Evolutionary conservation across 2,329 filamentous ascomycete species (phyloP).

Genomic region (Penicillium glabrum): DNA sequence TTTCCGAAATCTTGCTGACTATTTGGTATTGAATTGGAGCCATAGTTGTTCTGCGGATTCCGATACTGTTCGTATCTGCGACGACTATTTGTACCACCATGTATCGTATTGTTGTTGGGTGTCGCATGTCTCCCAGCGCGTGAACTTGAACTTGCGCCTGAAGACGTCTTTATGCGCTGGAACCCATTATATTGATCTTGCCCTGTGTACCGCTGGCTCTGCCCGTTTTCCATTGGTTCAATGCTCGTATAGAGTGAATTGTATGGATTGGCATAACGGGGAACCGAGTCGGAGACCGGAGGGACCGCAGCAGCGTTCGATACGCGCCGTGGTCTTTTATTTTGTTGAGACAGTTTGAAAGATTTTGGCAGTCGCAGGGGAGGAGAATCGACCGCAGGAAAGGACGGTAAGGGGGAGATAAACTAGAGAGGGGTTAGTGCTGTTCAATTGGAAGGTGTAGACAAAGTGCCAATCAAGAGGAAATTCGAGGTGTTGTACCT

Average conservation of each 20-base stretch:
- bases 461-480: background rate
- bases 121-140: background rate
- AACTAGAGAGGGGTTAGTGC: background rate
- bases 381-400: background rate
- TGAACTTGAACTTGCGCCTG: background rate
- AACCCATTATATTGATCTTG: background rate
- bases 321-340: slow-evolving; percentile 15
- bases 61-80: background rate
- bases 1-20: background rate
- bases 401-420: background rate
- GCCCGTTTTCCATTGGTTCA: background rate
- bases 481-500: background rate
- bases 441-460: background rate
- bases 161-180: background rate
- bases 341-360: slow-evolving; percentile 13
- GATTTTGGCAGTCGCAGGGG: background rate
- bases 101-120: background rate
- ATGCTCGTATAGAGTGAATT: background rate
- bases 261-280: slow-evolving; percentile 6
- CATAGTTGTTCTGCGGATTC: background rate
- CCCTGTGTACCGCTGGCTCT: background rate
- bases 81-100: background rate
- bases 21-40: background rate
- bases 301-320: slow-evolving; percentile 1
- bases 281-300: background rate